phyloP scores from a whole-genome alignment of 345 rosid genomes.

The Eutrema japonicum region DNA sequence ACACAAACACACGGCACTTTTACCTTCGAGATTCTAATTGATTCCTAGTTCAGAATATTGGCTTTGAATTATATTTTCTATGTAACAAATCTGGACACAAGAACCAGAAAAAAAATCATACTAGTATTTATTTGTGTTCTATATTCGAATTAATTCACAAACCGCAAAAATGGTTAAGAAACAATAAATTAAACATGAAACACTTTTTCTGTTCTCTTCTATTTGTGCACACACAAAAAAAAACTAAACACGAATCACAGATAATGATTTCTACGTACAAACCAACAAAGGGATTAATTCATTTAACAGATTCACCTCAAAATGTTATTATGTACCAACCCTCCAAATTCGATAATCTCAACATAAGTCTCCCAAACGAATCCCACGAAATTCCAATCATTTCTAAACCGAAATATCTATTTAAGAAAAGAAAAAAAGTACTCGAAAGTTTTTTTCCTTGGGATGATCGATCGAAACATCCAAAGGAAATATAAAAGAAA shows the following conservation, averaged over 20 bases:
- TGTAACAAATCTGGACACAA: not conserved
- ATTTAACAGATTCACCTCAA: constrained; percentile 19
- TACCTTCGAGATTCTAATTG: not conserved
- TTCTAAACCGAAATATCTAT: constrained; percentile 29
- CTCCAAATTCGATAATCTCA: constrained; percentile 7
- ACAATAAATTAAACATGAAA: not conserved
- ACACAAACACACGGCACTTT: not conserved
- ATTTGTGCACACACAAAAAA: too few species aligned
- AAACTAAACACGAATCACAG: not conserved
- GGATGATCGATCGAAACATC: constrained; percentile 31
- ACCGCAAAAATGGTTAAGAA: not conserved
- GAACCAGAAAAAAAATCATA: not conserved
- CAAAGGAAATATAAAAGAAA: not conserved
- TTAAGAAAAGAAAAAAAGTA: not conserved
- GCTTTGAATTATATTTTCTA: not conserved
- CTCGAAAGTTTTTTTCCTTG: constrained; percentile 21
- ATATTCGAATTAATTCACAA: constrained; percentile 11
- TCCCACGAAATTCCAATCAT: constrained; percentile 16
- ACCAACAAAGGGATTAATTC: not conserved
- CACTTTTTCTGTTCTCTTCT: too few species aligned
- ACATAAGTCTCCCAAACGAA: constrained; percentile 22
- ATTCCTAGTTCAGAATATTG: constrained; percentile 22
- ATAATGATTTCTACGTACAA: constrained; percentile 2
- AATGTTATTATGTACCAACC: constrained; percentile 22
- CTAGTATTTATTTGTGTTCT: too few species aligned